phyloP scores from a whole-genome alignment of 2,329 filamentous ascomycete species.

The Penicillium janthinellum region DNA sequence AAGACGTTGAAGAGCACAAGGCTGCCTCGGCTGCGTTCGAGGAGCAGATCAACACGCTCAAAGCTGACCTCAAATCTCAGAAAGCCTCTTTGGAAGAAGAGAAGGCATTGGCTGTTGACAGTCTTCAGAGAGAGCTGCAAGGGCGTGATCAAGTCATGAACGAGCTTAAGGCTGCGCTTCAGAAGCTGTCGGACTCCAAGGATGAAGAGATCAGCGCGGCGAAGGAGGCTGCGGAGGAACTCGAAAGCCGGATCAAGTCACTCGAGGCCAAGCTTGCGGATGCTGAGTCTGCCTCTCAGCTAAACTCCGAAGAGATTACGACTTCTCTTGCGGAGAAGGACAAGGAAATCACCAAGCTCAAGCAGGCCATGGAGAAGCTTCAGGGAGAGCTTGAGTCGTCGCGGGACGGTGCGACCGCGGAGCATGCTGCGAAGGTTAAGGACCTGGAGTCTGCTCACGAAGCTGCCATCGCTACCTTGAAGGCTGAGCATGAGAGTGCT shows the following conservation, averaged over 20 bases:
- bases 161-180: slow-evolving; percentile 42
- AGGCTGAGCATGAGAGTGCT: slow-evolving; percentile 32
- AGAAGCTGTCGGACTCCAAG: slow-evolving; percentile 38
- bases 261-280: slow-evolving; percentile 40
- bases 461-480: slow-evolving; percentile 32
- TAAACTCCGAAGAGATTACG: slow-evolving; percentile 28
- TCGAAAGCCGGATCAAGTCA: slow-evolving; percentile 40
- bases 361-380: slow-evolving; percentile 35
- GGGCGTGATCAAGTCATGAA: slow-evolving; percentile 42
- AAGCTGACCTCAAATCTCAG: slow-evolving; percentile 36
- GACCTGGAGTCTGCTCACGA: slow-evolving; percentile 35
- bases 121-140: slow-evolving; percentile 37
- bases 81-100: slow-evolving; percentile 34
- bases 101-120: slow-evolving; percentile 35
- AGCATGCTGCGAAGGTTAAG: slow-evolving; percentile 28
- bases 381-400: slow-evolving; percentile 38
- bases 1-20: slow-evolving; percentile 38
- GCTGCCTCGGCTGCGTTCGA: slow-evolving; percentile 31
- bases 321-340: slow-evolving; percentile 40
- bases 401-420: slow-evolving; percentile 23
- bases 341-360: slow-evolving; percentile 38
- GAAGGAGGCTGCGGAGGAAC: slow-evolving; percentile 35
- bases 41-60: slow-evolving; percentile 33
- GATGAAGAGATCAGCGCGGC: slow-evolving; percentile 39
- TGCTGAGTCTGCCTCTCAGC: slow-evolving; percentile 31